Evolutionary conservation across 148 eudicot genomes (phyloP).

Genomic region (Simmondsia chinensis): DNA sequence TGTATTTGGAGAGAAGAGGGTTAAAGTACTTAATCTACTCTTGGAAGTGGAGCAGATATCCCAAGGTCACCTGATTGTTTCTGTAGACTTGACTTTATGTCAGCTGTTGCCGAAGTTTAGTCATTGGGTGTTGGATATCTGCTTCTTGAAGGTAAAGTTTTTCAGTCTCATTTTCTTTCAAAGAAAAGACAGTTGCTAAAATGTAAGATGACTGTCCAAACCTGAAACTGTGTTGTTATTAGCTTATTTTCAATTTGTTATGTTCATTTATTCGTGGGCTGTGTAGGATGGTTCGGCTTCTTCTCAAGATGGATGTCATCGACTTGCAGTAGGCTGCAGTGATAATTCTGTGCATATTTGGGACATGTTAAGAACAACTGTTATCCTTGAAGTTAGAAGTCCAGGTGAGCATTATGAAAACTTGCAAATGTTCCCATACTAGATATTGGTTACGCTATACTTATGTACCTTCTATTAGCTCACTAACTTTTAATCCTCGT

Average conservation of each 20-base stretch:
- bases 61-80: conserved; percentile 2
- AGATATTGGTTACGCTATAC: too few relatives aligned
- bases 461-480: too few relatives aligned
- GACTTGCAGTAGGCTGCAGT: conserved; percentile 81
- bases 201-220: too few relatives aligned
- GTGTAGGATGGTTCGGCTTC: conserved; percentile 37
- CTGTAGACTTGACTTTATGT: conserved; percentile 20
- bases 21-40: conserved; percentile 46
- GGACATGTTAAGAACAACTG: conserved; percentile 26
- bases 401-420: too few relatives aligned
- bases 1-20: conserved; percentile 74
- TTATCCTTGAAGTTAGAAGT: conserved; percentile 34
- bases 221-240: too few relatives aligned
- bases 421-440: too few relatives aligned
- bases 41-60: conserved; percentile 11
- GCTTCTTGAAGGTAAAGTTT: conserved; percentile 47
- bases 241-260: conserved; percentile 3
- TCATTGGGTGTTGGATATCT: conserved; percentile 86
- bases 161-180: neutral
- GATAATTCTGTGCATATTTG: conserved; percentile 73
- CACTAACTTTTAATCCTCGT: too few relatives aligned
- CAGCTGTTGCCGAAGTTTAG: conserved; percentile 52
- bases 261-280: conserved; percentile 2
- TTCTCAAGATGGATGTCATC: conserved; percentile 12
- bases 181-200: conserved; percentile 1